Evolutionary conservation across 495 filamentous ascomycete species (phyloP).

Genomic region (Astrothelium subdiscretum): DNA sequence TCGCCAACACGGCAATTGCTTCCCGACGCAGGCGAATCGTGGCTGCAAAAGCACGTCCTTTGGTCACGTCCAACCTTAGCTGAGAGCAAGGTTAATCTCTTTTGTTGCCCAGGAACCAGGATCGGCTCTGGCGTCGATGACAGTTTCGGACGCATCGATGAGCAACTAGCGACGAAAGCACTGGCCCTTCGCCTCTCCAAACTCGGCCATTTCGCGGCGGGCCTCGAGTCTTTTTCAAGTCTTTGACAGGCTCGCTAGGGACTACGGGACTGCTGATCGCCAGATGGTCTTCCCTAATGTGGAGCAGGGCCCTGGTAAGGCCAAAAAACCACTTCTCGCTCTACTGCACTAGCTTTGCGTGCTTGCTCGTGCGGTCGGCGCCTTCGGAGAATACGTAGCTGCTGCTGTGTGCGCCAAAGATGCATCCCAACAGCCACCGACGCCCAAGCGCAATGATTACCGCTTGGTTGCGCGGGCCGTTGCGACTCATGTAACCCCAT

Average conservation of each 20-base stretch:
- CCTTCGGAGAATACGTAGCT: constrained; percentile 2
- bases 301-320: neutral
- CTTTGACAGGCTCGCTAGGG: constrained; percentile 1
- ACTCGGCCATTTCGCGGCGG: neutral
- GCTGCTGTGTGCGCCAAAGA: constrained; percentile 3
- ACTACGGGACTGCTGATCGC: neutral
- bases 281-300: neutral
- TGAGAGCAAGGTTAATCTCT: neutral
- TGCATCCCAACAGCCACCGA: constrained; percentile 3
- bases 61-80: neutral
- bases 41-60: neutral
- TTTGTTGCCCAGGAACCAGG: neutral
- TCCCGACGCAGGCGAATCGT: neutral
- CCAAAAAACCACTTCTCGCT: constrained; percentile 1
- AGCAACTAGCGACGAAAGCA: neutral
- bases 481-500: constrained; percentile 3
- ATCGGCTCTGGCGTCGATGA: neutral
- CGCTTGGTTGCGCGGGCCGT: constrained; percentile 3
- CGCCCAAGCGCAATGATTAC: neutral
- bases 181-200: neutral
- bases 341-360: neutral
- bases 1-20: neutral
- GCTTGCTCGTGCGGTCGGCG: neutral
- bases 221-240: constrained; percentile 1
- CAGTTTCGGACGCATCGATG: neutral